These are phyloP conservation scores for Staphylotrichum longicolle DNA, from an alignment of 495 filamentous ascomycete genomes.

Conservation along the genomic window DNA sequence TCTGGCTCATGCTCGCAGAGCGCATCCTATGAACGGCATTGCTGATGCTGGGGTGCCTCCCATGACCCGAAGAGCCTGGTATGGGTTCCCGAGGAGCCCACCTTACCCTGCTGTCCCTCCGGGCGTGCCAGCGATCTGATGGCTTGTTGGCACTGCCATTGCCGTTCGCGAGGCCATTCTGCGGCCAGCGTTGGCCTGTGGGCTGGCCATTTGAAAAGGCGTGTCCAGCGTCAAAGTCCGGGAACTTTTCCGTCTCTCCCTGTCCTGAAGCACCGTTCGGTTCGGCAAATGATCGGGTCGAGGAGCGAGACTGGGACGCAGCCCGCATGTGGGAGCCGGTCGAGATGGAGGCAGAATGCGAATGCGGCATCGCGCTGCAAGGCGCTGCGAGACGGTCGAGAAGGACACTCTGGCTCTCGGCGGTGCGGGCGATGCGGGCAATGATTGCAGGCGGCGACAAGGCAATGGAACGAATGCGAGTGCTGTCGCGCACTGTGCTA, in stretches of 20 bases:
- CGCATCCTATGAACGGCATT: conserved; percentile 81
- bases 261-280: conserved; percentile 32
- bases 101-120: conserved; percentile 49
- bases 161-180: conserved; percentile 37
- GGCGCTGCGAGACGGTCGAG: conserved; percentile 1
- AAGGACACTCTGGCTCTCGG: neutral
- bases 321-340: conserved; percentile 33
- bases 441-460: neutral
- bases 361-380: conserved; percentile 33
- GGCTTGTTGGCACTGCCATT: conserved; percentile 31
- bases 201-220: conserved; percentile 35
- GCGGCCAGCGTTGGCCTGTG: conserved; percentile 35
- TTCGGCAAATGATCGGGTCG: conserved; percentile 36
- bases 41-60: conserved; percentile 76
- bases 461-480: conserved; percentile 6
- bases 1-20: conserved; percentile 79
- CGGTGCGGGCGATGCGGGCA: neutral
- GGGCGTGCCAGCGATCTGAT: conserved; percentile 51
- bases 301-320: conserved; percentile 29
- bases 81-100: conserved; percentile 42
- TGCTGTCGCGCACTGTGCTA: conserved; percentile 15
- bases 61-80: conserved; percentile 49
- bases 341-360: conserved; percentile 33
- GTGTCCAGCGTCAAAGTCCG: conserved; percentile 48
- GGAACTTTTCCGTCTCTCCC: conserved; percentile 53